Base-by-base conservation (phyloP, 2,329 filamentous ascomycete genomes). In the Venturia carpophila region DNA sequence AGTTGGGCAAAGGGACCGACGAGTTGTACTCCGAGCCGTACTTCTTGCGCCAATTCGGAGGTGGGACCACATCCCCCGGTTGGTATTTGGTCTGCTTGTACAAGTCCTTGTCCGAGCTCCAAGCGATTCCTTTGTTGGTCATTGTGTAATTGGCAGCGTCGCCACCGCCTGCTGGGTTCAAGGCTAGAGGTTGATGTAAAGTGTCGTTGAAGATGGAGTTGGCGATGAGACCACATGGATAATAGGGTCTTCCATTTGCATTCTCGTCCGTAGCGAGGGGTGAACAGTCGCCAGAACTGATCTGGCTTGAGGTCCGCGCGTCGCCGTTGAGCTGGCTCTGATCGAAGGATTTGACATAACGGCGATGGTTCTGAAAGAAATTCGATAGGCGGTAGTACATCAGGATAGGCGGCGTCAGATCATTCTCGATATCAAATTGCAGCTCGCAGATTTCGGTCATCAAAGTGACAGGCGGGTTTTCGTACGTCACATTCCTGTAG, bases 151-250 rank as follows among this genome's bases (percentile, higher is more conserved):
- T 66, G 9, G 81, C 82, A 65, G 78, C 71, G 58, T 80, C 77
- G 19, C 71, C 72, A 61, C 70, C 74, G 62, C 69, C 73, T 30
- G 74, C 72, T 0, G 80, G 75, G 68, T 87, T 87, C 60, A 88
- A 76, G 10, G 85, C 78, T 1, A 83, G 76, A 0, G 92, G 90
- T 62, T 78, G 84, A 60, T 77, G 79, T 73, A 95, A 94, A 5
- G 89, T 92, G 74, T 99, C 94, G 75, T 99, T 99, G 83, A 99
- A 99, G 68, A 94, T 78, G 30, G 94, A 97, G 75, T 99, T 99
- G 67, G 94, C 93, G 70, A 97, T 96, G 67, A 99, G 80, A 27
- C 94, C 94, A 74, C 94, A 99, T 1, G 94, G 94, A 72, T 96
- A 99, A 75, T 93, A 94, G 0, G 92, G 85, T 74, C 87, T 87